A percentile compares a stretch with the other conserved stretches of the same genome.
Evolutionary conservation across 2,329 filamentous ascomycete species (phyloP).

Genomic region (Colletotrichum neosansevieriae): DNA sequence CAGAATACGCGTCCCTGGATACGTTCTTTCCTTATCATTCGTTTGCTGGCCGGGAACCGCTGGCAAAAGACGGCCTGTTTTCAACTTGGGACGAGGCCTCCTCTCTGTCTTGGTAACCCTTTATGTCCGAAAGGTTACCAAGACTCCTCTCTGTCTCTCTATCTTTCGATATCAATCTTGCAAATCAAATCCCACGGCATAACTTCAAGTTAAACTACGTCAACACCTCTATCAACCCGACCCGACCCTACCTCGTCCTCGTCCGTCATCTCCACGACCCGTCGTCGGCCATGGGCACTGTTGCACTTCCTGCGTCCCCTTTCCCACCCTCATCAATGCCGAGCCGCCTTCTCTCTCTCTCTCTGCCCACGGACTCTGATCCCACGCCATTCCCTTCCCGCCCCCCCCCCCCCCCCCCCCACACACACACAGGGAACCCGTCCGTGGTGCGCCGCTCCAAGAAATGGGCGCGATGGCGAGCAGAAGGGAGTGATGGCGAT

Average conservation of each 20-base stretch:
- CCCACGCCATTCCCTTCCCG: constrained; percentile 10
- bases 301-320: constrained; percentile 15
- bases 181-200: constrained; percentile 1
- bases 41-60: not conserved
- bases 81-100: constrained; percentile 17
- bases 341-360: constrained; percentile 6
- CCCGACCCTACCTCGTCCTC: not conserved
- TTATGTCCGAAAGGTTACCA: no score
- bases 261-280: no score
- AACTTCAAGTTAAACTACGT: not conserved
- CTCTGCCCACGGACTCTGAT: constrained; percentile 28
- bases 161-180: not conserved
- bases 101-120: no score
- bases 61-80: constrained; percentile 1
- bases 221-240: constrained; percentile 1
- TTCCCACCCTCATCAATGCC: constrained; percentile 31
- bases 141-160: not conserved
- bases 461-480: constrained; percentile 24
- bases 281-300: no score
- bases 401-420: not conserved
- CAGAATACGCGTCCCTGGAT: not conserved
- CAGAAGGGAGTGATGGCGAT: constrained; percentile 26
- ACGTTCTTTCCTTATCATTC: not conserved
- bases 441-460: constrained; percentile 27
- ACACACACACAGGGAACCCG: constrained; percentile 10